Evolutionary conservation across 2,329 filamentous ascomycete genomes (phyloP), one percentile per base, ranked within the genome.

Genomic region (Cadophora sp.): DNA sequence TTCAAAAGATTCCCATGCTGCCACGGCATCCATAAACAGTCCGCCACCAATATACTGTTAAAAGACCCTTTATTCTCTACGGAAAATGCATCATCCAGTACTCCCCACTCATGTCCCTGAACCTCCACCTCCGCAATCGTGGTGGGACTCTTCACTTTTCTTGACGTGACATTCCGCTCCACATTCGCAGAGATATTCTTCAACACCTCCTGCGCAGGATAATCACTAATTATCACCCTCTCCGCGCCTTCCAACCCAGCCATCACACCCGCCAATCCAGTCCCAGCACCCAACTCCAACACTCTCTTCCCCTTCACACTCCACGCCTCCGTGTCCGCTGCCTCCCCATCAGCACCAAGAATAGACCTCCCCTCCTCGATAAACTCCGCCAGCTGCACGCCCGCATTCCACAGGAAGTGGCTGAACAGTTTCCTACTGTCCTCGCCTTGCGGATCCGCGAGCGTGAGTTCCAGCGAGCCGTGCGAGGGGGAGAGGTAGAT

Each of bases 11-110:
- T 90, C n/a, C 78, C 82, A 77, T 93, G 91, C 80, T 93, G n/a
- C n/a, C 84, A 85, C 1, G 87, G 85, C 88, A 93, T 92, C 90
- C 91, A 93, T 65, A 91, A 83, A 74, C 90, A 92, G 78, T 93
- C 90, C 69, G 89, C 88, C 0, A 87, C 88, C n/a, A 92, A 78
- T 48, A 93, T 81, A 66, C 88, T 84, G 55, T 87, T 87, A 74
- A 89, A 92, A 1, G 66, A 70, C 30, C 79, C 78, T 3, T 77
- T 76, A 81, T 76, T 67, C 7, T 53, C 58, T 0, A 45, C 16
- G 3, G 72, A 70, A 39, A 76, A 75, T 3, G 16, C 18, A 64
- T 75, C 73, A 16, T 65, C 61, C 3, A 77, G 81, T 84, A 72
- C 83, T 7, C 90, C 89, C 90, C 91, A 93, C 45, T 81, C 79